Conservation (phyloP, 768 basidiomycete genomes). For the Tulasnella sp. region DNA sequence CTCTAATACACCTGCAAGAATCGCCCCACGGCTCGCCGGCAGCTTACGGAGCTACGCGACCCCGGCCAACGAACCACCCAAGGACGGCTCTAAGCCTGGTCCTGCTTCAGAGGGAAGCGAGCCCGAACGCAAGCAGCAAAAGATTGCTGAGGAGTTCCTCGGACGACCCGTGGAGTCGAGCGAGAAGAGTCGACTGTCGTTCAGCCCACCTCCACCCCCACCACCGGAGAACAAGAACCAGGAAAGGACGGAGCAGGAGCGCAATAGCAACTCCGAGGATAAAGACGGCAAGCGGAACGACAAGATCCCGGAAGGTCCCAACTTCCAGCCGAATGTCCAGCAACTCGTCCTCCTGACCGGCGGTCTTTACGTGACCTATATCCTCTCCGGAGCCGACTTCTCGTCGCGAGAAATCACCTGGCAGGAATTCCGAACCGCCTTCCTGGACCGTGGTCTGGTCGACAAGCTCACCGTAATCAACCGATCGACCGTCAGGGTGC, state of each 20-base stretch:
- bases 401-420: constrained; percentile 87
- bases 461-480: constrained; percentile 90
- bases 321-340: constrained; percentile 29
- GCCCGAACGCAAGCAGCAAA: background rate
- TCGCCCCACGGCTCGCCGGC: background rate
- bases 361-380: constrained; percentile 43
- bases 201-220: background rate
- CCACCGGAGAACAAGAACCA: constrained; percentile 5
- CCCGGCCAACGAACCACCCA: background rate
- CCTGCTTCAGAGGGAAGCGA: background rate
- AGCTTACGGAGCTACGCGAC: constrained; percentile 4
- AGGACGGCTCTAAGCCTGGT: background rate
- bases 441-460: constrained; percentile 93
- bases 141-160: constrained; percentile 4
- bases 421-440: constrained; percentile 97
- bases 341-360: constrained; percentile 2
- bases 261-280: constrained; percentile 24
- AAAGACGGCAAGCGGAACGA: constrained; percentile 28
- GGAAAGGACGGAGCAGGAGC: constrained; percentile 22
- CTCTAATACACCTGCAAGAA: background rate
- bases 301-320: constrained; percentile 19
- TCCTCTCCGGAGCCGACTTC: constrained; percentile 30
- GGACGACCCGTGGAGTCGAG: background rate
- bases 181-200: background rate
- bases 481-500: constrained; percentile 78